These are phyloP conservation scores for Babesia bigemina DNA, from an alignment of 169 alveolate genomes.

Conservation along the genomic window DNA sequence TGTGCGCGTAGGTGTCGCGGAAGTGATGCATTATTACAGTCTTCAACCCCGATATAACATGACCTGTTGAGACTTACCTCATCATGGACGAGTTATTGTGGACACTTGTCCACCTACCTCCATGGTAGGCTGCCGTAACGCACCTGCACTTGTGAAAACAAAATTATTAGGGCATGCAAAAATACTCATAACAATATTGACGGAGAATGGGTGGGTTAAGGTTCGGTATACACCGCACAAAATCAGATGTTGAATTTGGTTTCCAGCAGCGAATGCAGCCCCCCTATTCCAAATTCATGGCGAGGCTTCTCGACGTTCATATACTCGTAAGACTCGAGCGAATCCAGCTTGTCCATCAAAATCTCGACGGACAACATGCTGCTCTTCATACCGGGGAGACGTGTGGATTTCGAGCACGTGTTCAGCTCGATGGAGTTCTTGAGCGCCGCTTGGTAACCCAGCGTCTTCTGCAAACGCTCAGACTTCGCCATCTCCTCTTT, in stretches of 20 bases:
- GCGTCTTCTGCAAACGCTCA: slow-evolving; percentile 31
- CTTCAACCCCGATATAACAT: no score
- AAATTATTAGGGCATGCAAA: no score
- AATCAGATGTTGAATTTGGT: slow-evolving; percentile 30
- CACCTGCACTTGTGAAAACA: no score
- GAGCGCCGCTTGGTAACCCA: slow-evolving; percentile 59
- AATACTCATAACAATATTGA: no score
- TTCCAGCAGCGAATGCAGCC: slow-evolving; percentile 60
- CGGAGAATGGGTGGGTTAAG: no score
- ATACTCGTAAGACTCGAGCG: slow-evolving; percentile 62
- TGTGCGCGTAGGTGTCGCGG: no score
- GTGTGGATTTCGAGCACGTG: slow-evolving; percentile 61
- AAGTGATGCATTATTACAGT: no score
- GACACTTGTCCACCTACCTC: no score
- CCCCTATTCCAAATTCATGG: slow-evolving; percentile 64
- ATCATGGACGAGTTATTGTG: no score
- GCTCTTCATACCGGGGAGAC: slow-evolving; percentile 69
- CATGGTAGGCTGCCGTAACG: no score
- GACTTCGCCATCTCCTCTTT: slow-evolving; percentile 32
- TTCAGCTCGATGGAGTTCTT: slow-evolving; percentile 59
- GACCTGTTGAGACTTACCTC: no score
- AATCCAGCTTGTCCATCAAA: slow-evolving; percentile 64
- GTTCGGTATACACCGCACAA: no score
- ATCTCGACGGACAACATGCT: slow-evolving; percentile 68
- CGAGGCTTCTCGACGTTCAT: slow-evolving; percentile 63